Conservation (phyloP, 2,329 filamentous ascomycete genomes). For the Claviceps humidiphila region DNA sequence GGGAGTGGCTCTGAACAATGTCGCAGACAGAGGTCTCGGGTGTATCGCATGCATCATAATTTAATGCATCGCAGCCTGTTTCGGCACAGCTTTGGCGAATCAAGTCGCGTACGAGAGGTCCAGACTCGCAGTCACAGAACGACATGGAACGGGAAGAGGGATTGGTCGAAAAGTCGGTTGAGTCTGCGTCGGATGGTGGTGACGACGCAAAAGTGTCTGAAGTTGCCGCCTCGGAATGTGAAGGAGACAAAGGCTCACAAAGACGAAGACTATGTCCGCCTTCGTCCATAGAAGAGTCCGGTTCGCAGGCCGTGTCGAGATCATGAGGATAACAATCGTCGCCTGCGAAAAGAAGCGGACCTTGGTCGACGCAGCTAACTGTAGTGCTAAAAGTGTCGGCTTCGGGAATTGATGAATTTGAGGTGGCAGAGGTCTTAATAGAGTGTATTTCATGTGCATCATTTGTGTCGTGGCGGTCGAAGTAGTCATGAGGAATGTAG, state of each 20-base stretch:
- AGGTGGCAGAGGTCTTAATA: conserved; percentile 17
- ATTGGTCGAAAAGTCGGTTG: conserved; percentile 20
- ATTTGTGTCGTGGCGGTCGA: conserved; percentile 24
- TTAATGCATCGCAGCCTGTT: conserved; percentile 31
- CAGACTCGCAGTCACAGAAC: conserved; percentile 38
- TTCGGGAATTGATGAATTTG: conserved; percentile 26
- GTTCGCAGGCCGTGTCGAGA: conserved; percentile 32
- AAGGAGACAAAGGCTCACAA: conserved; percentile 22
- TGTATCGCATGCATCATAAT: conserved; percentile 31
- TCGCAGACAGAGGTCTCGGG: conserved; percentile 33
- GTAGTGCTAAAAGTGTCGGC: conserved; percentile 24
- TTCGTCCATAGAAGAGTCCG: conserved; percentile 17
- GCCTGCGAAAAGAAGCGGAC: conserved; percentile 26
- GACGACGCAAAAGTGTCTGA: conserved; percentile 30
- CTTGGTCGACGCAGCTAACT: conserved; percentile 26
- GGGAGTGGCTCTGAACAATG: conserved; percentile 25
- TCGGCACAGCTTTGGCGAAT: conserved; percentile 17
- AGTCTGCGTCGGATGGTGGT: conserved; percentile 19
- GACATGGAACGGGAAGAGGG: conserved; percentile 36
- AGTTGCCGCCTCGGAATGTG: conserved; percentile 36
- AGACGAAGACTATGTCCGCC: conserved; percentile 7
- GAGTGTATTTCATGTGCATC: conserved; percentile 17
- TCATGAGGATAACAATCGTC: conserved; percentile 21
- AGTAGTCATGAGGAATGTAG: conserved; percentile 39
- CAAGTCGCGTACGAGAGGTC: conserved; percentile 21